A percentile compares a stretch with the other conserved stretches of the same genome.
Evolutionary conservation across 805 yeast species (phyloP).

Genomic region (Metschnikowia orientalis): DNA sequence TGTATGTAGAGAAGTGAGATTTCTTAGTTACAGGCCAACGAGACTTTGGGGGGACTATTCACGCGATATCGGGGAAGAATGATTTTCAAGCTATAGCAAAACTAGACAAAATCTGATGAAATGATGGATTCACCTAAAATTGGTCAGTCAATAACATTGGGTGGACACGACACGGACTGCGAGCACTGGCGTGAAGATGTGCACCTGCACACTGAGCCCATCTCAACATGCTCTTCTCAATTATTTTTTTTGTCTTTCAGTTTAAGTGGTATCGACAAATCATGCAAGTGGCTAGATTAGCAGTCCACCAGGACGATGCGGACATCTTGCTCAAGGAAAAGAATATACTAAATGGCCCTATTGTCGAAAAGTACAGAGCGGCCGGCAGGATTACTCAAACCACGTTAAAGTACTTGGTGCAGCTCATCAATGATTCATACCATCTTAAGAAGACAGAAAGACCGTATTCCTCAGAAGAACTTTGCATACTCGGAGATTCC

Average conservation of each 20-base stretch:
- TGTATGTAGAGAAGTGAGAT: no score
- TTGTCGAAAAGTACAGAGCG: constrained; percentile 75
- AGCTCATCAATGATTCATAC: constrained; percentile 68
- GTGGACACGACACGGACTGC: neutral
- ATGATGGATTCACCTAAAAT: no score
- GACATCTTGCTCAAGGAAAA: constrained; percentile 67
- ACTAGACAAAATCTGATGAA: no score
- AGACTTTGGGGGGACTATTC: no score
- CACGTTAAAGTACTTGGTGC: constrained; percentile 60
- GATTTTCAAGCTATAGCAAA: no score
- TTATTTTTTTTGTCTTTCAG: constrained; percentile 5
- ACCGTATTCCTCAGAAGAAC: constrained; percentile 55
- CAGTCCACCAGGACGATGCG: constrained; percentile 70
- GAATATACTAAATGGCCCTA: constrained; percentile 57
- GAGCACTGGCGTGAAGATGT: neutral
- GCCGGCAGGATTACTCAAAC: constrained; percentile 91
- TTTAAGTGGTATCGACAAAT: constrained; percentile 5
- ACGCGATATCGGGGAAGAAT: no score
- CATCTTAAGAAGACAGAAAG: constrained; percentile 49
- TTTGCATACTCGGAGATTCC: constrained; percentile 80
- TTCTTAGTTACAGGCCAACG: no score
- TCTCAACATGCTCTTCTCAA: constrained; percentile 12
- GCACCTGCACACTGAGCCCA: constrained; percentile 15
- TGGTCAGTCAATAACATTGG: no score
- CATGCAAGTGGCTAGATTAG: constrained; percentile 75